Conservation (phyloP, 768 basidiomycete species). For the Suillus ampliporus region DNA sequence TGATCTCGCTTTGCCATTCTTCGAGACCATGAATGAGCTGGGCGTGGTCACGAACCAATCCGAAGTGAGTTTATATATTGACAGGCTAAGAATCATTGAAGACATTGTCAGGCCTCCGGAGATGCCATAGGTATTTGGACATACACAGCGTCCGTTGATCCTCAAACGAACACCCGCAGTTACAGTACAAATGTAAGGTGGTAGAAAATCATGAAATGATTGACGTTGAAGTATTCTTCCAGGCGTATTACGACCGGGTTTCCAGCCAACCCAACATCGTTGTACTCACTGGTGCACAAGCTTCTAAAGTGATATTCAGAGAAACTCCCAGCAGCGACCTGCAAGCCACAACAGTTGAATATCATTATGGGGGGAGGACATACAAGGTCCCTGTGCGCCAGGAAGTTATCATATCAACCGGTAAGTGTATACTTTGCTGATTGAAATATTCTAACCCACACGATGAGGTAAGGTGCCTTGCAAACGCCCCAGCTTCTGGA, state of each 20-base stretch:
- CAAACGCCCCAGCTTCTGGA: slow-evolving; percentile 43
- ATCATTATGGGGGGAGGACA: slow-evolving; percentile 20
- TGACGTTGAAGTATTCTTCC: background rate
- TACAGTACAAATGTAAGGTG: slow-evolving; percentile 21
- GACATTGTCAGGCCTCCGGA: slow-evolving; percentile 16
- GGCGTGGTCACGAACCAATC: slow-evolving; percentile 20
- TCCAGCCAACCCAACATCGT: slow-evolving; percentile 27
- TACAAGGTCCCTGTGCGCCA: slow-evolving; percentile 22
- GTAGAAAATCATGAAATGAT: background rate
- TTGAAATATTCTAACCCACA: background rate
- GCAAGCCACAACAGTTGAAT: slow-evolving; percentile 29
- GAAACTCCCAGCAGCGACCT: background rate
- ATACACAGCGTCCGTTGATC: slow-evolving; percentile 21
- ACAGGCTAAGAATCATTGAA: background rate
- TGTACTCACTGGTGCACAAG: slow-evolving; percentile 29
- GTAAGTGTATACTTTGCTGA: slow-evolving; percentile 10
- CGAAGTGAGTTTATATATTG: slow-evolving; percentile 13
- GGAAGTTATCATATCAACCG: slow-evolving; percentile 28
- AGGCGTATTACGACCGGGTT: slow-evolving; percentile 27
- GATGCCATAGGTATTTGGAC: slow-evolving; percentile 24
- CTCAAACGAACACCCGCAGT: slow-evolving; percentile 22
- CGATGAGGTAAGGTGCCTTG: slow-evolving; percentile 26
- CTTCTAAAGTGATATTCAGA: slow-evolving; percentile 28
- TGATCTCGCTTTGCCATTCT: slow-evolving; percentile 20
- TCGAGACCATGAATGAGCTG: slow-evolving; percentile 22